Conservation (phyloP, 768 basidiomycete species). For the Mycena alexandri region DNA sequence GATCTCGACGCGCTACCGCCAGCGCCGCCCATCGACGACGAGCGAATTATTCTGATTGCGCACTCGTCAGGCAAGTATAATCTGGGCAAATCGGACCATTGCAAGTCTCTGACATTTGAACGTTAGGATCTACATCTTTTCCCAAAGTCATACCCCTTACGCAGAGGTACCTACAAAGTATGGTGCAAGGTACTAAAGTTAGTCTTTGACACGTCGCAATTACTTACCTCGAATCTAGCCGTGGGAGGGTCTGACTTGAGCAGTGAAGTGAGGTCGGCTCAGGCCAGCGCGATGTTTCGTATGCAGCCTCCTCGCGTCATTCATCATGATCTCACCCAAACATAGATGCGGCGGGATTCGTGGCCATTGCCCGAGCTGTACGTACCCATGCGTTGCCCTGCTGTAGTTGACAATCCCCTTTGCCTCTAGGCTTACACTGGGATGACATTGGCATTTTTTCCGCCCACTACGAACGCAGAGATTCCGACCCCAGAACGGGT, state of each 20-base stretch:
- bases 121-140: slow-evolving; percentile 16
- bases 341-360: no score
- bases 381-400: no score
- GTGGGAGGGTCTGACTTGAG: neutral
- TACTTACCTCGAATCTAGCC: neutral
- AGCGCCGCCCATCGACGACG: neutral
- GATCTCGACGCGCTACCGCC: neutral
- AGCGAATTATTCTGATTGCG: slow-evolving; percentile 1
- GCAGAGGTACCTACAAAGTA: neutral
- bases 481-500: no score
- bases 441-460: no score
- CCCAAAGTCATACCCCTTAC: slow-evolving; percentile 17
- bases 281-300: slow-evolving; percentile 14
- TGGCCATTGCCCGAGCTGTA: no score
- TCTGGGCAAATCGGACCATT: neutral
- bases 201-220: no score
- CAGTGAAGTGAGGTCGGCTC: neutral
- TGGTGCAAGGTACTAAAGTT: neutral
- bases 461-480: no score
- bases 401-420: no score
- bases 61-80: slow-evolving; percentile 8
- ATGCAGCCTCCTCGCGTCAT: neutral
- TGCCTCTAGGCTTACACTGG: no score
- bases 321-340: neutral
- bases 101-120: neutral